A percentile compares a stretch with the other conserved stretches of the same genome.
Evolutionary conservation across 306 rosid genomes (phyloP).

Genomic region (Gynostemma pentaphyllum): DNA sequence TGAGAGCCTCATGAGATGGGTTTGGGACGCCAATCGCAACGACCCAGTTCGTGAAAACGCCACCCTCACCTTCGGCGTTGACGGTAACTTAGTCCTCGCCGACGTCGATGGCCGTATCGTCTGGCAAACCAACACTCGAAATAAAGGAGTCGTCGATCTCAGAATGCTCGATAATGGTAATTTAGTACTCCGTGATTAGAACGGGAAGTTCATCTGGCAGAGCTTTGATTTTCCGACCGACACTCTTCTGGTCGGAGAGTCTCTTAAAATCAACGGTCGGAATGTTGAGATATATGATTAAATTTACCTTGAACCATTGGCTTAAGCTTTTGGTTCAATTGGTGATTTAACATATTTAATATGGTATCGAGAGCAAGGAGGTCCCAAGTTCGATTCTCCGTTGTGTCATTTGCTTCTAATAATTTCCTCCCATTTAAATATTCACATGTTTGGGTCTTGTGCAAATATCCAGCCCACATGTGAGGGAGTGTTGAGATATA

Average conservation of each 20-base stretch:
- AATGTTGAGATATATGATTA: too few relatives aligned
- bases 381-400: too few relatives aligned
- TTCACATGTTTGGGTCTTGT: too few relatives aligned
- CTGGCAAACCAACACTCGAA: conserved; percentile 31
- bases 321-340: too few relatives aligned
- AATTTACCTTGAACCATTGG: too few relatives aligned
- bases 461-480: too few relatives aligned
- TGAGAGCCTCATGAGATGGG: conserved; percentile 22
- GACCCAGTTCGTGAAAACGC: conserved; percentile 23
- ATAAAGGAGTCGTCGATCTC: conserved; percentile 20
- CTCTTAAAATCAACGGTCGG: conserved; percentile 4
- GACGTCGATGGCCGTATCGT: conserved; percentile 12
- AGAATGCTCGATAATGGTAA: conserved; percentile 19
- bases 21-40: conserved; percentile 27
- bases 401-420: too few relatives aligned
- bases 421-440: too few relatives aligned
- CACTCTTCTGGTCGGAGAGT: conserved; percentile 19
- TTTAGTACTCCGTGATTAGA: conserved; percentile 18
- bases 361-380: too few relatives aligned
- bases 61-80: conserved; percentile 15
- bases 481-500: too few relatives aligned
- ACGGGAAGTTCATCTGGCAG: conserved; percentile 21
- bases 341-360: too few relatives aligned
- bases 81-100: conserved; percentile 22
- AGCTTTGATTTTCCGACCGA: conserved; percentile 26